These are phyloP conservation scores for Fonsecaea pugnacius DNA, from an alignment of 2,329 filamentous ascomycete species.

Conservation along the genomic window DNA sequence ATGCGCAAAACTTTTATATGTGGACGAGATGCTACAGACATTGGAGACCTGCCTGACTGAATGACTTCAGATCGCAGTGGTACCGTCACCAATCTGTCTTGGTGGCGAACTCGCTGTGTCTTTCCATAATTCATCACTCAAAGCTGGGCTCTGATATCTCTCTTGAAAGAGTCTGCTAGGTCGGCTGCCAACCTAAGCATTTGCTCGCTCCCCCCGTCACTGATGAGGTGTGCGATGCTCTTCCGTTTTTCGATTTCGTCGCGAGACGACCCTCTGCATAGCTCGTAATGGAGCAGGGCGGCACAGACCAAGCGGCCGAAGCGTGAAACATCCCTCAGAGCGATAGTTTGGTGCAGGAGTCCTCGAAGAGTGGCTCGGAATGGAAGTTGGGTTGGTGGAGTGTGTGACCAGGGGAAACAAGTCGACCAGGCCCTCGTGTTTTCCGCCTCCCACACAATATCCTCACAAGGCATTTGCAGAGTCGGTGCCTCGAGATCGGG, in stretches of 20 bases:
- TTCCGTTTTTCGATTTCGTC: neutral
- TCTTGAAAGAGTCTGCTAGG: conserved; percentile 2
- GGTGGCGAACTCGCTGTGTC: neutral
- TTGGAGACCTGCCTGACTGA: neutral
- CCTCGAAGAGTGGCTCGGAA: conserved; percentile 4
- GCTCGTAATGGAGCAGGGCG: conserved; percentile 3
- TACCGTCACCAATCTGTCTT: neutral
- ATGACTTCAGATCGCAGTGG: neutral
- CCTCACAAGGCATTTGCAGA: conserved; percentile 7
- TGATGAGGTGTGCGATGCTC: neutral
- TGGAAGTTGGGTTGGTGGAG: neutral
- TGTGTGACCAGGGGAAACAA: conserved; percentile 3
- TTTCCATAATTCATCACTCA: neutral
- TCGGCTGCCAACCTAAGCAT: neutral
- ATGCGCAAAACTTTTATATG: neutral
- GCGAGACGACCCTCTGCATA: neutral
- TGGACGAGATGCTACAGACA: neutral
- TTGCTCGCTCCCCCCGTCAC: neutral
- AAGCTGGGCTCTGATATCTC: neutral
- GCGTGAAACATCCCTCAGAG: conserved; percentile 1
- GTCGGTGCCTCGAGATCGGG: neutral
- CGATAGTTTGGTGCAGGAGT: conserved; percentile 4
- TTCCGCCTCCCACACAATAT: conserved; percentile 3
- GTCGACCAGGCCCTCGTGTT: neutral
- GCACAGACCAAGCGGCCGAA: conserved; percentile 1